A percentile compares a stretch with the other conserved stretches of the same genome.
Evolutionary conservation across 495 filamentous ascomycete genomes (phyloP).

Genomic region (Diplogelasinospora grovesii): DNA sequence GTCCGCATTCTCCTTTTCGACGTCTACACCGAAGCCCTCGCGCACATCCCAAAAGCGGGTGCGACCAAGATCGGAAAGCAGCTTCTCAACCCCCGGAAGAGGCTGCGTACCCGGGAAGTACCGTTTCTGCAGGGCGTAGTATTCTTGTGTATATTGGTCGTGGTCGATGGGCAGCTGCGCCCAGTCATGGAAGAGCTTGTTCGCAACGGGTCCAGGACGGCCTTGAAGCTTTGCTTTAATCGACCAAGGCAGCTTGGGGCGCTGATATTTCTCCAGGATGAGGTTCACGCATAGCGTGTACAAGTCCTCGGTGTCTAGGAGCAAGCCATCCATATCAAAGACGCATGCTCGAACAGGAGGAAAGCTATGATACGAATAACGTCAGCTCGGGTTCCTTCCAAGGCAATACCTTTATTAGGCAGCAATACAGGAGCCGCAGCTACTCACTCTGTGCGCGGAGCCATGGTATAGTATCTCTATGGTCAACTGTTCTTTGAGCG

Average conservation of each 20-base stretch:
- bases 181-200: constrained; percentile 56
- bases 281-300: constrained; percentile 81
- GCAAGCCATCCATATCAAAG: constrained; percentile 97
- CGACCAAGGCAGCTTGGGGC: constrained; percentile 73
- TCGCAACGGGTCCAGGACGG: constrained; percentile 66
- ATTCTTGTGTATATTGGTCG: constrained; percentile 56
- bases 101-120: constrained; percentile 68
- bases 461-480: constrained; percentile 22
- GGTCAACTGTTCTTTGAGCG: not conserved
- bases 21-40: constrained; percentile 9
- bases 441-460: constrained; percentile 36
- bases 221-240: constrained; percentile 95
- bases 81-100: constrained; percentile 67
- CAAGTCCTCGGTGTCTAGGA: constrained; percentile 89
- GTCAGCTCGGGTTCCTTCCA: constrained; percentile 1
- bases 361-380: constrained; percentile 37
- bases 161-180: constrained; percentile 72
- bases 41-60: constrained; percentile 38
- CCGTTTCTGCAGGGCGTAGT: constrained; percentile 53
- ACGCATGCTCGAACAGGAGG: constrained; percentile 85
- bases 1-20: constrained; percentile 9
- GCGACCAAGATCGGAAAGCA: constrained; percentile 52
- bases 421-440: not conserved
- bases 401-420: constrained; percentile 9
- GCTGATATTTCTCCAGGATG: constrained; percentile 67